Conservation (phyloP, 768 basidiomycete species). For the Hericium rajendrae region DNA sequence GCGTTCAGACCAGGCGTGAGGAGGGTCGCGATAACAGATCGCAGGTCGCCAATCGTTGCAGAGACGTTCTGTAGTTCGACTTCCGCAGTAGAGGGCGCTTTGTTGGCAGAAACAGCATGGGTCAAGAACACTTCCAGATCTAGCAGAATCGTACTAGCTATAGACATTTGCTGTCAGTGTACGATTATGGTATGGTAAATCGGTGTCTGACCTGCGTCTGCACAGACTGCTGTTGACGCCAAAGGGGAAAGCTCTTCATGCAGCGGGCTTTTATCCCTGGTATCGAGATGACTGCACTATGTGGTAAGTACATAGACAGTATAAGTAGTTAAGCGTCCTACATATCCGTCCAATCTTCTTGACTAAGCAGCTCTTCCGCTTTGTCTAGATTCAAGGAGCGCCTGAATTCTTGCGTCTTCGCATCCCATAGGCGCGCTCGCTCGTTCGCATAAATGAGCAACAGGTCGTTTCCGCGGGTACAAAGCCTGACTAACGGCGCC, state of each 20-base stretch:
- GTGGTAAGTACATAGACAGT: not conserved
- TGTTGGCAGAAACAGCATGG: slow-evolving; percentile 7
- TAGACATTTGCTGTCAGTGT: not conserved
- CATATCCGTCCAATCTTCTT: slow-evolving; percentile 72
- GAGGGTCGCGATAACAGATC: slow-evolving; percentile 50
- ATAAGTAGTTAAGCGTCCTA: slow-evolving; percentile 19
- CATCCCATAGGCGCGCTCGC: slow-evolving; percentile 81
- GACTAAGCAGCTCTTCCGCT: slow-evolving; percentile 60
- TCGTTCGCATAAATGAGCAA: slow-evolving; percentile 68
- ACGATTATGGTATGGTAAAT: not conserved
- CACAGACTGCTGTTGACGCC: slow-evolving; percentile 1
- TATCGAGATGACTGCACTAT: slow-evolving; percentile 1
- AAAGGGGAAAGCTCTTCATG: not conserved
- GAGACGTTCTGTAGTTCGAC: slow-evolving; percentile 29
- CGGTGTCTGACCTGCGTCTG: slow-evolving; percentile 17
- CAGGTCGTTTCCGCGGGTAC: slow-evolving; percentile 58
- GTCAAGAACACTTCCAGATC: slow-evolving; percentile 19
- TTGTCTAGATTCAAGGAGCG: slow-evolving; percentile 71
- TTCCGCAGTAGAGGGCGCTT: slow-evolving; percentile 2
- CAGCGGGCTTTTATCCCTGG: not conserved
- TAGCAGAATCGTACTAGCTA: slow-evolving; percentile 23
- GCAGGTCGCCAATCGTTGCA: slow-evolving; percentile 44
- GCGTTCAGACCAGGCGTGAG: slow-evolving; percentile 62
- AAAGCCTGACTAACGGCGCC: slow-evolving; percentile 54
- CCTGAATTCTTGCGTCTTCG: slow-evolving; percentile 74